phyloP scores from a whole-genome alignment of 129 eudicot genomes.

The Chrysanthemum seticuspe region DNA sequence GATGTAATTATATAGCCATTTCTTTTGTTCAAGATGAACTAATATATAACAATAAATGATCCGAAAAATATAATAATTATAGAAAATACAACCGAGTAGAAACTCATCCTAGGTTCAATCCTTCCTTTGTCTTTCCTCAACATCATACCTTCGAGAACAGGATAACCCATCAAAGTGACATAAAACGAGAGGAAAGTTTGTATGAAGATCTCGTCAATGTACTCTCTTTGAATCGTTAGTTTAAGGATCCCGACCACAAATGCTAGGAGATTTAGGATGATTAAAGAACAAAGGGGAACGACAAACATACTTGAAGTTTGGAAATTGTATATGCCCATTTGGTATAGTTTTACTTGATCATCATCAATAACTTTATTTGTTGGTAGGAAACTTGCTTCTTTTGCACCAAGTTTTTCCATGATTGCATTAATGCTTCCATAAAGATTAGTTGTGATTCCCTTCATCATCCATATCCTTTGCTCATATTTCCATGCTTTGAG shows the following conservation, averaged over 20 bases:
- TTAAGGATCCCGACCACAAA: constrained; percentile 31
- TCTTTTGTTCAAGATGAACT: neutral
- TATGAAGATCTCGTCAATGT: constrained; percentile 23
- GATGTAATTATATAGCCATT: neutral
- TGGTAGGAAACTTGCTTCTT: constrained; percentile 42
- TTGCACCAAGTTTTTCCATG: constrained; percentile 36
- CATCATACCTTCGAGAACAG: constrained; percentile 51
- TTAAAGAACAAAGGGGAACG: constrained; percentile 39
- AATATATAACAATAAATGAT: constrained; percentile 16
- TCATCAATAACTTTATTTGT: constrained; percentile 47
- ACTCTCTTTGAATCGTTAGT: neutral
- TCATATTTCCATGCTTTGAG: constrained; percentile 32
- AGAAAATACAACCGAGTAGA: constrained; percentile 29
- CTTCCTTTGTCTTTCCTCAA: constrained; percentile 55
- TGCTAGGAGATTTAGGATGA: constrained; percentile 32
- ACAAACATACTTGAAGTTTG: constrained; percentile 41
- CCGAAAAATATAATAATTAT: constrained; percentile 24
- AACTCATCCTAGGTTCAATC: constrained; percentile 25
- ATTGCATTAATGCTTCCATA: constrained; percentile 40
- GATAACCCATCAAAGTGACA: constrained; percentile 28
- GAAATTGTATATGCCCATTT: constrained; percentile 45
- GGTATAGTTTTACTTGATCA: constrained; percentile 28
- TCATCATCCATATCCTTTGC: constrained; percentile 45
- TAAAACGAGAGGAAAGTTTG: constrained; percentile 45
- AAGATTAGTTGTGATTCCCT: constrained; percentile 29